Conservation (phyloP, 495 filamentous ascomycete genomes). For the Penicillium flavigenum region DNA sequence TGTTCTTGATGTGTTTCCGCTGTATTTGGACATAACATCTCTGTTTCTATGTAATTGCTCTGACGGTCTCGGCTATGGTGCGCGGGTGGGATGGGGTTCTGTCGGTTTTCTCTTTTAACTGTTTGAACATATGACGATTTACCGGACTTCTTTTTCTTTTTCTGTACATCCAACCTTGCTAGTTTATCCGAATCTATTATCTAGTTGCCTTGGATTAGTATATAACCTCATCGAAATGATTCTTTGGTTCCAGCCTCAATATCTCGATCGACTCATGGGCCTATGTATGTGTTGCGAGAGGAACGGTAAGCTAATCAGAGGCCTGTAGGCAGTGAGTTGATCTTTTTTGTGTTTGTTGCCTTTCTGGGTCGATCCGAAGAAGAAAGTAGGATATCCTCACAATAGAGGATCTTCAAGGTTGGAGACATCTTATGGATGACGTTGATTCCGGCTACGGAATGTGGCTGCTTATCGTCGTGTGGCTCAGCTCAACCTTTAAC, state of each 20-base stretch:
- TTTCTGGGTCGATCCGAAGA: not conserved
- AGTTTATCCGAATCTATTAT: not conserved
- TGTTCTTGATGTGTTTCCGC: slow-evolving; percentile 29
- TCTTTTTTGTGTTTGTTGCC: no score
- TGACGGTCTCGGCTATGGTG: slow-evolving; percentile 22
- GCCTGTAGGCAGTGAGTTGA: no score
- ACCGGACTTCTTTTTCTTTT: slow-evolving; percentile 8
- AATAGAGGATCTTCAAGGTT: not conserved
- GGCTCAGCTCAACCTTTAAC: not conserved
- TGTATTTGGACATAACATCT: slow-evolving; percentile 21
- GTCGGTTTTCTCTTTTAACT: slow-evolving; percentile 4
- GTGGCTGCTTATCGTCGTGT: slow-evolving; percentile 20
- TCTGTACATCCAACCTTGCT: not conserved
- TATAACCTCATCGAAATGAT: not conserved
- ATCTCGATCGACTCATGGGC: not conserved
- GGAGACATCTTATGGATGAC: not conserved
- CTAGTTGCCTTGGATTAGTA: not conserved
- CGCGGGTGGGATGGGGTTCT: slow-evolving; percentile 21
- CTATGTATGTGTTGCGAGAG: not conserved
- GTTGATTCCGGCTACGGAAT: not conserved
- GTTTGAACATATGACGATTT: slow-evolving; percentile 12
- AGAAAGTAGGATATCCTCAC: not conserved
- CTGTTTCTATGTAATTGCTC: slow-evolving; percentile 25
- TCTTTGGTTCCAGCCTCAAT: not conserved
- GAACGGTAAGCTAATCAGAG: not conserved